A percentile compares a stretch with the other conserved stretches of the same genome.
Evolutionary conservation across 1,284 basidiomycete genomes (phyloP).

Genomic region (Singerocomus inundabilis): DNA sequence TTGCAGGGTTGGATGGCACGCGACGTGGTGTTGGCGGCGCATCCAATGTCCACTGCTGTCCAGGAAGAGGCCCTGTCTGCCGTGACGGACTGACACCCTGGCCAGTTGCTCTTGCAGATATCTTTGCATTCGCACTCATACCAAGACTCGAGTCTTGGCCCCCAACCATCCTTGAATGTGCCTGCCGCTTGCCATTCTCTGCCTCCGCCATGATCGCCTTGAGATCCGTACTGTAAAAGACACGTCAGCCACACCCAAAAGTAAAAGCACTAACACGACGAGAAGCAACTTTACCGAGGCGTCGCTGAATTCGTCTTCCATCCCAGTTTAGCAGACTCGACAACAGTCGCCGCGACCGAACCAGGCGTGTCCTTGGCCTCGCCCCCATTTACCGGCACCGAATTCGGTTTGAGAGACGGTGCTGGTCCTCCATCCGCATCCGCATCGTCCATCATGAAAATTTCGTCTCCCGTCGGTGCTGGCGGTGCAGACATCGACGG

Average conservation of each 20-base stretch:
- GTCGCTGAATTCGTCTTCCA: slow-evolving; percentile 44
- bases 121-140: neutral
- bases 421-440: no score
- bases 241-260: no score
- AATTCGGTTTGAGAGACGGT: neutral
- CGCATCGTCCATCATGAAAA: slow-evolving; percentile 44
- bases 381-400: neutral
- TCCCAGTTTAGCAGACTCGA: slow-evolving; percentile 19
- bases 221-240: slow-evolving; percentile 69
- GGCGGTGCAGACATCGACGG: slow-evolving; percentile 15
- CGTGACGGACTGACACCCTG: neutral
- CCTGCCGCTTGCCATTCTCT: slow-evolving; percentile 35
- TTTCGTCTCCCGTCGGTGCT: slow-evolving; percentile 39
- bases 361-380: slow-evolving; percentile 7
- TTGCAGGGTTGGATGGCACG: slow-evolving; percentile 4
- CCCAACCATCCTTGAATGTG: neutral
- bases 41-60: slow-evolving; percentile 4
- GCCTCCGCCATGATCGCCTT: slow-evolving; percentile 85
- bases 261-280: no score
- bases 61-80: neutral
- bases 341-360: neutral
- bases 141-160: neutral
- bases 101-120: neutral
- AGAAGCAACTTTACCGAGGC: slow-evolving; percentile 46
- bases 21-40: slow-evolving; percentile 4